Conservation (phyloP, 495 filamentous ascomycete genomes). For the Penicillium manginii region DNA sequence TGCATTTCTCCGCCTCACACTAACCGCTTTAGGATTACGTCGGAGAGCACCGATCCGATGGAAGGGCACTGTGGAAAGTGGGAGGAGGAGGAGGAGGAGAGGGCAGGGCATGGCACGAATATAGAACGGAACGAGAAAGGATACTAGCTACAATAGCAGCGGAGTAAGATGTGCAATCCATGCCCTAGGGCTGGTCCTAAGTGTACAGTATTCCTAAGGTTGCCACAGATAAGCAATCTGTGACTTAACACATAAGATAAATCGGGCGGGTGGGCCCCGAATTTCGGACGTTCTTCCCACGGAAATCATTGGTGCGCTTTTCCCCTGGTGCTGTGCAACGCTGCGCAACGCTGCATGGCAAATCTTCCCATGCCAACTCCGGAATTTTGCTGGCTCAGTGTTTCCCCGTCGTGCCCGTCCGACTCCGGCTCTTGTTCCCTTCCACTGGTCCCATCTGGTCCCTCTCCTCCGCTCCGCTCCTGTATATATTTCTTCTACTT, state of each 20-base stretch:
- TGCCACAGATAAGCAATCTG: conserved; percentile 45
- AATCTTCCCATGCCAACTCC: conserved; percentile 2
- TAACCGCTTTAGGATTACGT: conserved; percentile 2
- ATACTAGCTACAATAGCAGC: not conserved
- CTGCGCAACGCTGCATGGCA: conserved; percentile 14
- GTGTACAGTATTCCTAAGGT: conserved; percentile 5
- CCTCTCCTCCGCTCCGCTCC: not conserved
- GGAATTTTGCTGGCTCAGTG: not conserved
- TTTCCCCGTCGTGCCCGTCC: conserved; percentile 30
- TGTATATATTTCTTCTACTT: conserved; percentile 23
- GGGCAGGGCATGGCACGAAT: conserved; percentile 4
- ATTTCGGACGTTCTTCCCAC: conserved; percentile 40
- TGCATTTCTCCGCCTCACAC: conserved; percentile 13
- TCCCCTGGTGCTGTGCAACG: conserved; percentile 11
- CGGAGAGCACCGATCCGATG: conserved; percentile 36
- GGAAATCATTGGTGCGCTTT: conserved; percentile 19
- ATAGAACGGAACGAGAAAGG: conserved; percentile 13
- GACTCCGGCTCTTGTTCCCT: conserved; percentile 36
- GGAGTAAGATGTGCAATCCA: too few species aligned
- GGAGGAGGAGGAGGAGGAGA: not conserved
- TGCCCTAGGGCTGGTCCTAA: too few species aligned
- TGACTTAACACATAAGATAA: conserved; percentile 50
- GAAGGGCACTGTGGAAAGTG: not conserved
- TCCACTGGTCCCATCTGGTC: not conserved
- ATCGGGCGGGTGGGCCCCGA: conserved; percentile 32